phyloP scores from a whole-genome alignment of 2,329 filamentous ascomycete genomes.

The Chaetothyriales sp. region DNA sequence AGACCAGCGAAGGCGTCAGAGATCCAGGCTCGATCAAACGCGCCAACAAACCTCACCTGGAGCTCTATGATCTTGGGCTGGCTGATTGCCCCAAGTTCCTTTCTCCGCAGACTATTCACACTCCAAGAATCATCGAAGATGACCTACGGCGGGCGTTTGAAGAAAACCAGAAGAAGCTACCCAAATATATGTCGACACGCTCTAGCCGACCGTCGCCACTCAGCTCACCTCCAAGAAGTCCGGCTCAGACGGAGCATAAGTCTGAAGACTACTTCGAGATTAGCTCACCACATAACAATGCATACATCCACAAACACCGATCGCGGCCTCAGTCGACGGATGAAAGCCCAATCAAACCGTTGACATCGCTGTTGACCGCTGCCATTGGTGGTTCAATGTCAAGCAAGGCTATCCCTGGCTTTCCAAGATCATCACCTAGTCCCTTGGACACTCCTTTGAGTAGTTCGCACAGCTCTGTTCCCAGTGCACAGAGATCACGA shows the following conservation, averaged over 20 bases:
- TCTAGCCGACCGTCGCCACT: slow-evolving; percentile 15
- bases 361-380: slow-evolving; percentile 13
- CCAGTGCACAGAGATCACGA: slow-evolving; percentile 11
- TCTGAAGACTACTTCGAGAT: slow-evolving; percentile 10
- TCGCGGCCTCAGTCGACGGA: slow-evolving; percentile 13
- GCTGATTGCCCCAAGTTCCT: not conserved
- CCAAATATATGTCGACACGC: slow-evolving; percentile 1
- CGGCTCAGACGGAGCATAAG: slow-evolving; percentile 13
- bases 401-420: slow-evolving; percentile 9
- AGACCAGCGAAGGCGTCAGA: not conserved
- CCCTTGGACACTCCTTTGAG: slow-evolving; percentile 7
- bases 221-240: slow-evolving; percentile 17
- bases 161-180: slow-evolving; percentile 9
- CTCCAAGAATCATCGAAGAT: slow-evolving; percentile 13
- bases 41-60: not conserved
- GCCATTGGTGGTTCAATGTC: slow-evolving; percentile 14
- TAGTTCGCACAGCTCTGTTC: slow-evolving; percentile 7
- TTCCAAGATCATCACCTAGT: slow-evolving; percentile 10
- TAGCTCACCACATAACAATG: slow-evolving; percentile 5
- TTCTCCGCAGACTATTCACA: slow-evolving; percentile 7
- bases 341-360: slow-evolving; percentile 13
- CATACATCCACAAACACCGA: slow-evolving; percentile 7
- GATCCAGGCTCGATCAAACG: not conserved
- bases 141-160: slow-evolving; percentile 13
- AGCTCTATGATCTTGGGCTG: not conserved